A percentile compares a stretch with the other conserved stretches of the same genome.
Evolutionary conservation across 495 filamentous ascomycete species (phyloP).

Genomic region (Tuber indicum): DNA sequence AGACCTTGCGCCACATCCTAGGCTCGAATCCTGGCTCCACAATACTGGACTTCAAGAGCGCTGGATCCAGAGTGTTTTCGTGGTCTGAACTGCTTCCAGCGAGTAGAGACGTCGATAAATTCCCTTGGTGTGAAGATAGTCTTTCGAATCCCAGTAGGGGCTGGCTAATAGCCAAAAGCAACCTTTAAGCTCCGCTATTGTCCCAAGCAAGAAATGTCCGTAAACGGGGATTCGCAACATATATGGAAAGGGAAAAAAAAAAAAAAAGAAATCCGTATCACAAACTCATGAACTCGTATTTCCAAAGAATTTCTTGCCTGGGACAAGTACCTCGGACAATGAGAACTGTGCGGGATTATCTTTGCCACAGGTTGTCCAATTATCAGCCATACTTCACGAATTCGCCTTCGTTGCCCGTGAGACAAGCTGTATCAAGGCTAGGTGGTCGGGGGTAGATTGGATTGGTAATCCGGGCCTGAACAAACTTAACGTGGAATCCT

Average conservation of each 20-base stretch:
- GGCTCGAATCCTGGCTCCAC: background rate
- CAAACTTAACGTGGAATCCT: background rate
- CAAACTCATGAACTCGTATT: too few relatives aligned
- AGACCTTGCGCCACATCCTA: background rate
- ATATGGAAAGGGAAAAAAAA: too few relatives aligned
- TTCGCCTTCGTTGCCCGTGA: background rate
- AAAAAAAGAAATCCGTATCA: too few relatives aligned
- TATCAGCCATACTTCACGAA: background rate
- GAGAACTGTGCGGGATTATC: background rate
- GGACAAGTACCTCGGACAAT: too few relatives aligned
- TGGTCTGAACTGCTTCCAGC: background rate
- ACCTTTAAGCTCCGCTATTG: background rate
- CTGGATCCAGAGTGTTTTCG: background rate
- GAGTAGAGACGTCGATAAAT: background rate
- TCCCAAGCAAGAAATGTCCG: too few relatives aligned
- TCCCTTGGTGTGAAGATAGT: background rate
- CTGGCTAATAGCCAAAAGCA: too few relatives aligned
- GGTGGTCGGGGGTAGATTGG: background rate
- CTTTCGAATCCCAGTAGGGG: background rate
- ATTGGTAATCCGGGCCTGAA: background rate
- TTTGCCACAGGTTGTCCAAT: background rate
- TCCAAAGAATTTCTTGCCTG: too few relatives aligned
- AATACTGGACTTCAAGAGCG: background rate
- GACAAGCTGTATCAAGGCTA: background rate
- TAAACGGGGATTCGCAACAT: too few relatives aligned